Evolutionary conservation across 192 early-diverging fungal species (phyloP).

Genomic region (Dissophora ornata): DNA sequence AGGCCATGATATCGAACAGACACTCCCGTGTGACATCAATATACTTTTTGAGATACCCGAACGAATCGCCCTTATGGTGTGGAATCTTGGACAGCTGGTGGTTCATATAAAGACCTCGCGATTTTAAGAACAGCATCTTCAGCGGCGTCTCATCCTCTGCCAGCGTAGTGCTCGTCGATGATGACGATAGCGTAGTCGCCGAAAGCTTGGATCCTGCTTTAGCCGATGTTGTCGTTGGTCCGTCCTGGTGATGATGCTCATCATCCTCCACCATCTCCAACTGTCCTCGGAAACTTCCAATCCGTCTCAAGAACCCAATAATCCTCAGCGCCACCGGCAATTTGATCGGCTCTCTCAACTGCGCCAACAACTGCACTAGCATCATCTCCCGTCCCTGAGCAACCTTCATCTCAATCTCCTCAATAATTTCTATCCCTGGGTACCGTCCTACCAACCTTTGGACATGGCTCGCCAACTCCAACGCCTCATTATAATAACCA

Average conservation of each 20-base stretch:
- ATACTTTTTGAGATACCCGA: constrained; percentile 78
- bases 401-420: constrained; percentile 71
- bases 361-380: constrained; percentile 75
- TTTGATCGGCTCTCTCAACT: constrained; percentile 77
- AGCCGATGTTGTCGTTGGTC: not conserved
- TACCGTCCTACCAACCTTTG: constrained; percentile 66
- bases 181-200: not conserved
- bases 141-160: constrained; percentile 72
- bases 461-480: constrained; percentile 81
- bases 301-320: constrained; percentile 80
- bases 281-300: constrained; percentile 66
- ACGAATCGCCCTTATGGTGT: constrained; percentile 61
- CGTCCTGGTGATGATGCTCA: not conserved
- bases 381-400: constrained; percentile 69
- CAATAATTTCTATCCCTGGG: constrained; percentile 66
- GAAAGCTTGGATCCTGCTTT: not conserved
- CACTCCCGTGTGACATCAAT: constrained; percentile 83
- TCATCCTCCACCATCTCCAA: constrained; percentile 28
- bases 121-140: constrained; percentile 78
- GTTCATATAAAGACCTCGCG: constrained; percentile 71
- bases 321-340: constrained; percentile 80
- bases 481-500: constrained; percentile 86
- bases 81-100: constrained; percentile 63
- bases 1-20: constrained; percentile 84
- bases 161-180: not conserved